Evolutionary conservation across 2,329 filamentous ascomycete species (phyloP), one percentile per base, ranked within the genome.

Genomic region (Nemania serpens): DNA sequence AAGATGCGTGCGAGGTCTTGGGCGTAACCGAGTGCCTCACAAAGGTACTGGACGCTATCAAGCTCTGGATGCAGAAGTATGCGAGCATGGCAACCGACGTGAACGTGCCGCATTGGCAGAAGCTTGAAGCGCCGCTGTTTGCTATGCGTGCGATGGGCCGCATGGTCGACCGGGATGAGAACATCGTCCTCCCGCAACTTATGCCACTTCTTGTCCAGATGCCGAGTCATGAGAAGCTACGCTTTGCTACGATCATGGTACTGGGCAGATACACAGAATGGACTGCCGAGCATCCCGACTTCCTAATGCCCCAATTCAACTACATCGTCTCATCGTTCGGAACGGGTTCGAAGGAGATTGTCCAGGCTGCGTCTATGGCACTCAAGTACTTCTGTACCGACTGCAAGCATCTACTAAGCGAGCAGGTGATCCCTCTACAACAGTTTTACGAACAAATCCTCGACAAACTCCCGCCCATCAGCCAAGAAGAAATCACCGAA

Each of bases 341-440:
- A 66, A 91, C 94, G 59, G 86, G 88, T 43, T 97, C 93, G 0
- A 91, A 89, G 70, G 96, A 99, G 73, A 93, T 99, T 57, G 85
- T 97, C 41, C 88, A 93, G 65, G 95, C 94, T 18, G 91, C 95
- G 17, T 95, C 95, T 5, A 86, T 98, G 75, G 90, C 95, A 2
- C 93, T 99, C 80, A 96, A 96, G 71, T 99, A 95, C 80, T 93
- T 99, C 77, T 98, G 96, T 73, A 93, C 90, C 13, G 95, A 99
- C 77, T 99, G 95, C 80, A 92, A 90, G 68, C 87, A 92, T 71
- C 82, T 97, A 37, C 84, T 99, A 22, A 90, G 91, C 66, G 88
- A 85, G 5, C 93, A 96, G 74, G 91, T 96, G 37, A 76, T 88
- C 9, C 91, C 97, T 70, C 82, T 99, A 15, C 95, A 99, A 75